Conservation (phyloP, 2,329 filamentous ascomycete species). For the Talaromyces albobiverticillius region DNA sequence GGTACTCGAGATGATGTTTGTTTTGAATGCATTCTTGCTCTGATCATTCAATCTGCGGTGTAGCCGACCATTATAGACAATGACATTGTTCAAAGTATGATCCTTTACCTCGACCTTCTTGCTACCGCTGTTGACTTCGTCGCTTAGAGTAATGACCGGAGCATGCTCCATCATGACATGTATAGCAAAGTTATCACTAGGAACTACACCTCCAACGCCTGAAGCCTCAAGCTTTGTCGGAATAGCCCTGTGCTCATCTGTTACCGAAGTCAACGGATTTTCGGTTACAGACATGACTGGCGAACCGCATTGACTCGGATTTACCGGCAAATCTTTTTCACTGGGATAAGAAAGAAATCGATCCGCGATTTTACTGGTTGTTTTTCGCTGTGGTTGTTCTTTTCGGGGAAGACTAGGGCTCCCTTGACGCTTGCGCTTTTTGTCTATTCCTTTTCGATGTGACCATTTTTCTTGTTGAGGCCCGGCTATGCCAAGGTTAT, state of each 20-base stretch:
- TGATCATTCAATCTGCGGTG: slow-evolving; percentile 5
- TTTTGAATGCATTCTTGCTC: slow-evolving; percentile 7
- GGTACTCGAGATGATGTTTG: slow-evolving; percentile 17
- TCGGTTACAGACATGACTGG: slow-evolving; percentile 7
- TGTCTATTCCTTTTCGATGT: neutral
- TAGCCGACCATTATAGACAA: neutral
- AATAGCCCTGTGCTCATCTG: slow-evolving; percentile 17
- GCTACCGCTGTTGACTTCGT: neutral
- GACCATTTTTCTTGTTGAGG: neutral
- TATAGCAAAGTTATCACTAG: slow-evolving; percentile 34
- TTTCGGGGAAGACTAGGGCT: neutral
- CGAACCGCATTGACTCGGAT: slow-evolving; percentile 6
- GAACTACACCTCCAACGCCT: slow-evolving; percentile 31
- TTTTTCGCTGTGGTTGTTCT: neutral
- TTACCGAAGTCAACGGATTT: neutral
- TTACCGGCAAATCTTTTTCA: neutral
- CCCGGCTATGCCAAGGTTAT: neutral
- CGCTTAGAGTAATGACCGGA: neutral
- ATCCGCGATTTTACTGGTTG: neutral
- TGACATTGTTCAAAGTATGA: neutral
- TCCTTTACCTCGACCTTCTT: neutral
- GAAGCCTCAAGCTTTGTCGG: slow-evolving; percentile 28
- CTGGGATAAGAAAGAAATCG: slow-evolving; percentile 1
- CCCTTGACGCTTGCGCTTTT: slow-evolving; percentile 2
- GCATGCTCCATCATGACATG: slow-evolving; percentile 24